Percentiles rank a stretch among this genome's conserved stretches.
phyloP scores from a whole-genome alignment of 208 protist species.

The Herpetomonas tarakana region DNA sequence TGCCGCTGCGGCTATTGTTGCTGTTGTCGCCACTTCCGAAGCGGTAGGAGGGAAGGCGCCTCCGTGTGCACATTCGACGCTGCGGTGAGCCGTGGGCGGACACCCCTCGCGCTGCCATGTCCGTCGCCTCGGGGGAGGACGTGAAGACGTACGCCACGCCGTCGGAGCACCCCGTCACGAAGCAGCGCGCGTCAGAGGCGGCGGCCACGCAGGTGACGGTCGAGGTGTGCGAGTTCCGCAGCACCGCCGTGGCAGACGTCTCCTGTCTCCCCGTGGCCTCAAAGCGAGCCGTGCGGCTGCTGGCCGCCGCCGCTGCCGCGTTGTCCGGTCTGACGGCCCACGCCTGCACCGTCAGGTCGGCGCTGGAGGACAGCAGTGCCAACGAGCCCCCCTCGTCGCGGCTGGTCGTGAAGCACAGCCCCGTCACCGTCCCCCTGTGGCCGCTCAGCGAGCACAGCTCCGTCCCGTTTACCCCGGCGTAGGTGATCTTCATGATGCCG shows the following conservation, averaged over 20 bases:
- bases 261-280: too few species aligned
- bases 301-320: not conserved
- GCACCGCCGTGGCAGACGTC: not conserved
- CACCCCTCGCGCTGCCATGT: not conserved
- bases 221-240: slow-evolving; percentile 32
- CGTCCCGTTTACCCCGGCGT: slow-evolving; percentile 59
- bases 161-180: slow-evolving; percentile 62
- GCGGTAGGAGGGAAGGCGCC: not conserved
- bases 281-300: not conserved
- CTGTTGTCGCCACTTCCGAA: not conserved
- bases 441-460: slow-evolving; percentile 54
- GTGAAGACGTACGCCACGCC: slow-evolving; percentile 63
- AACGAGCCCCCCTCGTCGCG: slow-evolving; percentile 9
- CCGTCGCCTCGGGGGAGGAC: not conserved
- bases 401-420: slow-evolving; percentile 39
- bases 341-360: slow-evolving; percentile 43
- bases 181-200: slow-evolving; percentile 36
- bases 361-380: slow-evolving; percentile 28
- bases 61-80: not conserved
- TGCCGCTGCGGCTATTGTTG: not conserved
- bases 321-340: slow-evolving; percentile 29
- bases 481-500: slow-evolving; percentile 55
- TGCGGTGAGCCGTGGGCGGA: not conserved
- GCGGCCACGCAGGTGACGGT: slow-evolving; percentile 56
- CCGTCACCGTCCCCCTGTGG: slow-evolving; percentile 55